Evolutionary conservation across 305 asterid species (phyloP).

Genomic region (Solanum chacoense): DNA sequence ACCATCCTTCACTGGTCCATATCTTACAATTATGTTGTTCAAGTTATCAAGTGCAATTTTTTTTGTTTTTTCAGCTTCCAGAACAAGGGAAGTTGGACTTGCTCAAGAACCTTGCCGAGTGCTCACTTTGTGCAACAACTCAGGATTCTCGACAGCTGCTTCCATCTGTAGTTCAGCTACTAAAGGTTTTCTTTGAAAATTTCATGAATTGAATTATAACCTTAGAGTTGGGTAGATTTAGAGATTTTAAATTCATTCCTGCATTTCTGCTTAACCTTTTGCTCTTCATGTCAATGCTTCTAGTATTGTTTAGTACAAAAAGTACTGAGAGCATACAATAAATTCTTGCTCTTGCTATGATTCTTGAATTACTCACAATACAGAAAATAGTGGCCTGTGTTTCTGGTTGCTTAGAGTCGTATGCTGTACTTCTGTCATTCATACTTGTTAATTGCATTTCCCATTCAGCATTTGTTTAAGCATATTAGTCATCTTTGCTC

Average conservation of each 20-base stretch:
- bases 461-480: background rate
- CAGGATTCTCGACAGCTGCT: slow-evolving; percentile 85
- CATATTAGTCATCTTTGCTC: background rate
- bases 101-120: slow-evolving; percentile 84
- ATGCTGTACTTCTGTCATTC: background rate
- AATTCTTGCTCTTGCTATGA: background rate
- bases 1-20: background rate
- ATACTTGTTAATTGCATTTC: background rate
- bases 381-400: background rate
- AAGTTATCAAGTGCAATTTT: slow-evolving; percentile 10
- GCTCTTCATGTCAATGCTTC: background rate
- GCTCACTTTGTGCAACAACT: slow-evolving; percentile 64
- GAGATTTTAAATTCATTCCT: background rate
- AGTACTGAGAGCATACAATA: background rate
- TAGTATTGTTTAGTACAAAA: background rate
- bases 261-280: background rate
- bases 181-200: slow-evolving; percentile 43
- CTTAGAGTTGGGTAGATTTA: background rate
- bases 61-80: slow-evolving; percentile 47
- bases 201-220: background rate
- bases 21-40: background rate
- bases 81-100: slow-evolving; percentile 64
- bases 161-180: slow-evolving; percentile 74
- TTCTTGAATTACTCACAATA: background rate
- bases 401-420: background rate